These are phyloP conservation scores for Deuterostichococcus epilithicus DNA, from an alignment of 139 green algal species.

Conservation along the genomic window DNA sequence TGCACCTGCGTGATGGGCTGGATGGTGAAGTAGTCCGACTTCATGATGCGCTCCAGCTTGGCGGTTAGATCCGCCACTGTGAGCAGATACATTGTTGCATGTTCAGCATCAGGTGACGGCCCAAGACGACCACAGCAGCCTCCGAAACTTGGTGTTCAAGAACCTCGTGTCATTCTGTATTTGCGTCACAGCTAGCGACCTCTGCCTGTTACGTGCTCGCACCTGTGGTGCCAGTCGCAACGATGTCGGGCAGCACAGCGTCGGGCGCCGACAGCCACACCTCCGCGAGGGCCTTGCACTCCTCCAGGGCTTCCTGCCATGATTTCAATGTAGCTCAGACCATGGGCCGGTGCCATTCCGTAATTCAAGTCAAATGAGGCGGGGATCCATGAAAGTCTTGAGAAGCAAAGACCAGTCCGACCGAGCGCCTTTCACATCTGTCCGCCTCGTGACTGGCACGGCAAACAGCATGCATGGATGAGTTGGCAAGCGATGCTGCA, in stretches of 20 bases:
- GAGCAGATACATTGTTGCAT: too few species aligned
- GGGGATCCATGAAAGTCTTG: background rate
- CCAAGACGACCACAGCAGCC: too few species aligned
- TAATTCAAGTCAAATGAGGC: too few species aligned
- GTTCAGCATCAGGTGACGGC: too few species aligned
- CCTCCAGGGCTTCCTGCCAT: background rate
- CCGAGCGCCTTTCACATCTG: too few species aligned
- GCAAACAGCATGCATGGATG: background rate
- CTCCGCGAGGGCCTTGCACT: background rate
- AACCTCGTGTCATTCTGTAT: too few species aligned
- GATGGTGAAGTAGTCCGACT: slow-evolving; percentile 2
- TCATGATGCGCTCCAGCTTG: background rate
- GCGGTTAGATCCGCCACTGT: background rate
- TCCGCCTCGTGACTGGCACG: background rate
- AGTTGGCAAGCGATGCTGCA: slow-evolving; percentile 10
- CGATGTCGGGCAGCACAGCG: background rate
- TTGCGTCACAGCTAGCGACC: too few species aligned
- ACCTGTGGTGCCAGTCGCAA: slow-evolving; percentile 2
- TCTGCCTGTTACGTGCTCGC: too few species aligned
- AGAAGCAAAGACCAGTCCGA: too few species aligned
- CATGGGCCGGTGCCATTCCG: background rate
- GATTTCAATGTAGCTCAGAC: background rate
- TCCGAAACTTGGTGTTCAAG: too few species aligned
- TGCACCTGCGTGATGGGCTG: background rate
- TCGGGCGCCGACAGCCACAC: background rate